Base-by-base conservation (phyloP, 2,329 filamentous ascomycete species). In the Apiospora rasikravindrae region DNA sequence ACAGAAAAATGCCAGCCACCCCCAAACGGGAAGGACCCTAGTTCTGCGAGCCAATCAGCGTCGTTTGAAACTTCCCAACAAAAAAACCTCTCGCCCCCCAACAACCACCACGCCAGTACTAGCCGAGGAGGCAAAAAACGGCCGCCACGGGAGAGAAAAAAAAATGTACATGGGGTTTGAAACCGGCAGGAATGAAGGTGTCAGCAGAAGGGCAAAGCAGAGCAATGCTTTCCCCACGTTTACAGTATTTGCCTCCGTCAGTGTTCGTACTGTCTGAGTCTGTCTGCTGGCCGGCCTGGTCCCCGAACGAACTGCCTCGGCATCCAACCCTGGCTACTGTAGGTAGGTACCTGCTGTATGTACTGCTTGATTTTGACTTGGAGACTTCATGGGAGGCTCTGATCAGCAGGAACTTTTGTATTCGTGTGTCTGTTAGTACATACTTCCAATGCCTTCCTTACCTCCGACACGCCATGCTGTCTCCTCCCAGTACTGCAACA, bases 1-100 rank as follows among this genome's bases (percentile, higher is more conserved):
- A 10, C 10, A 13, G 5, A 53, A 61, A 61, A 37, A 61, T 19
- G 51, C 51, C 26, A 33, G 29, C 53, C 53, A 11, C 29, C 44
- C 66, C 29, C 66, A 68, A 68, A 68, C 4, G n/a, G 66, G 66
- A 68, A 68, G 66, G 66, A 68, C 66, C 66, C 66, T 68, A n/a
- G 66, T 44, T 47, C n/a, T 11, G 4, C 1, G 14, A 29, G 66
- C 66, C 66, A 68, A 68, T 68, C 66, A 68, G 22, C 40, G 40
- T 11, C 42, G 1, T 22, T 5, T 26, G 4, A 4, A 4, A 11
- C 13, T 68, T 67, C 66, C 66, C 66, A 68, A 68, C 66, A 68
- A 68, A 68, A 61, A 64, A 64, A n/a, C 19, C 57, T 40, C 57
- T 68, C 44, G 40, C 66, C 37, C 53, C 57, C 66, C 66, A 67